Conservation (phyloP, 805 yeast genomes). For the Starmerella stellata region DNA sequence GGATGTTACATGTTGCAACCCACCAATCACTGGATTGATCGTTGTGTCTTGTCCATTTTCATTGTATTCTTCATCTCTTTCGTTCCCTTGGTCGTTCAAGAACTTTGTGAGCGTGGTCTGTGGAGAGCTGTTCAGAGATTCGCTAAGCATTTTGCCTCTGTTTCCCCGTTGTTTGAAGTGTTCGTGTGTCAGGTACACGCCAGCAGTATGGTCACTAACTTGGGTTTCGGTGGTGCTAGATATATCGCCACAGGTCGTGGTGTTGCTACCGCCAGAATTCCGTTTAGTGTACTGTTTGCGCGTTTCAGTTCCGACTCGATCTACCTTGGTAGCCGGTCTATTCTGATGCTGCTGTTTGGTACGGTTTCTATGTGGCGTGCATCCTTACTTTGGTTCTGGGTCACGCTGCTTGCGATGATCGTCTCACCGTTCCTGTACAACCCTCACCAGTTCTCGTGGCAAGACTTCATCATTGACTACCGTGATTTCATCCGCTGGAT, state of each 20-base stretch:
- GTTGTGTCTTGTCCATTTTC: constrained; percentile 75
- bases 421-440: constrained; percentile 88
- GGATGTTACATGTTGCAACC: constrained; percentile 81
- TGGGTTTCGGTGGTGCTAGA: constrained; percentile 79
- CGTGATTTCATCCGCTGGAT: constrained; percentile 83
- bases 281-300: constrained; percentile 55
- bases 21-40: constrained; percentile 73
- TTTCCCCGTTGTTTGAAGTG: constrained; percentile 86
- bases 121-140: constrained; percentile 57
- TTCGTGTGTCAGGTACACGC: constrained; percentile 90
- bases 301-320: constrained; percentile 61
- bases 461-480: constrained; percentile 90
- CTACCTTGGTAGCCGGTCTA: constrained; percentile 54
- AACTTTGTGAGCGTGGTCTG: constrained; percentile 67
- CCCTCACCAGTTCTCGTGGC: constrained; percentile 95
- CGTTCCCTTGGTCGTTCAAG: constrained; percentile 74
- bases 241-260: constrained; percentile 91
- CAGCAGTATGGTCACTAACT: constrained; percentile 50
- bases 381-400: constrained; percentile 93
- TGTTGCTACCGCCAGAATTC: constrained; percentile 66
- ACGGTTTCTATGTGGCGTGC: constrained; percentile 83
- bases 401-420: constrained; percentile 68
- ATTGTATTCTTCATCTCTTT: constrained; percentile 87
- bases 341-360: constrained; percentile 56
- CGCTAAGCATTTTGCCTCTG: constrained; percentile 54